Base-by-base conservation (phyloP, 2,329 filamentous ascomycete genomes). In the Colletotrichum gigasporum region DNA sequence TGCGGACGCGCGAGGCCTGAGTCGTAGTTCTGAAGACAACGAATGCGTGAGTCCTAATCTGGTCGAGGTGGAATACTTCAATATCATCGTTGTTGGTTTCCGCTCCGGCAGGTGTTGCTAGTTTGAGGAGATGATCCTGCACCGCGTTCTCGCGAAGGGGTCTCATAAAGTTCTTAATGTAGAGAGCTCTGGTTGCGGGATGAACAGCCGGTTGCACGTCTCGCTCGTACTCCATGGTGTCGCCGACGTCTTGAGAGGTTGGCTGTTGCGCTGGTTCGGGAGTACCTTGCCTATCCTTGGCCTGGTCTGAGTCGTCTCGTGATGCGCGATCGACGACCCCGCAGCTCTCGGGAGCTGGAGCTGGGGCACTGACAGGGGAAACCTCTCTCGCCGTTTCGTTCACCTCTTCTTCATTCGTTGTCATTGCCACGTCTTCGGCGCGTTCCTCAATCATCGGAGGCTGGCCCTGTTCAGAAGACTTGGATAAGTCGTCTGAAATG, bases 111-210 rank as follows among this genome's bases (percentile, higher is more conserved):
- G 89, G 82, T 3, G 88, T 83, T 2, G 93, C 92, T 39, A 97
- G 85, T 6, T 85, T 80, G 42, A 86, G 74, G 4, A 98, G 83
- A 72, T 97, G 89, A 1, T 85, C 83, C 70, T 87, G 87, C 1
- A 98, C 85, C 16, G 83, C 82, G 24, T 82, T 80, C 1, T 88
- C 85, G 63, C 93, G 91, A 20, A 98, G 82, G 9, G 96, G 94
- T 47, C 95, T 90, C 88, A 96, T 94, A 57, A 98, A 87, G 71
- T 97, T 91, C 75, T 90, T 90, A 70, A 98, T 96, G 79, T 97
- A 98, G 47, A 98, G 81, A 14, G 92, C 90, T 30, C 87, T 79
- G 3, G 94, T 95, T 5, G 91, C 89, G 20, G 87, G 85, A 75
- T 96, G 92, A 34, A 90, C 78, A 0, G 92, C 85, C 6, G 90